These are phyloP conservation scores for Teunomyces panamensis DNA, from an alignment of 805 yeast genomes.

Conservation along the genomic window DNA sequence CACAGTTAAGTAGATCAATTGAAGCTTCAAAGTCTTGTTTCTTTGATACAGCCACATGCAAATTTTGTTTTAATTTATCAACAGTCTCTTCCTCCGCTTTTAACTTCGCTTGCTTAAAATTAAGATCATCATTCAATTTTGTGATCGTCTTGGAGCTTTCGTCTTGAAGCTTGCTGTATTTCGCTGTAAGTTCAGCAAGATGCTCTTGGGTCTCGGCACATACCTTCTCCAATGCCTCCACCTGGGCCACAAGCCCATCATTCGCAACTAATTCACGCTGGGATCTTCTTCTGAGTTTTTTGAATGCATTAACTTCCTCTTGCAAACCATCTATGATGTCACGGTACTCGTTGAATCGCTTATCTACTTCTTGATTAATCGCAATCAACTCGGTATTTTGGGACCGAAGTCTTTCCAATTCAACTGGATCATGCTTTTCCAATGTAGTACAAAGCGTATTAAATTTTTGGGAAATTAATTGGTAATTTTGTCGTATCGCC, in stretches of 20 bases:
- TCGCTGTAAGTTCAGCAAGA: conserved; percentile 10
- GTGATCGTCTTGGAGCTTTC: conserved; percentile 21
- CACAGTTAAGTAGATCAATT: conserved; percentile 34
- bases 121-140: conserved; percentile 21
- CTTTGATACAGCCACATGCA: conserved; percentile 45
- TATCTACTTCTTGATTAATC: conserved; percentile 18
- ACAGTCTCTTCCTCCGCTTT: conserved; percentile 14
- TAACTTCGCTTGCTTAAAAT: conserved; percentile 9
- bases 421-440: conserved; percentile 7
- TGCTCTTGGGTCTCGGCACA: conserved; percentile 7
- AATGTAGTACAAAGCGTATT: conserved; percentile 8
- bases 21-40: conserved; percentile 34
- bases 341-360: conserved; percentile 30
- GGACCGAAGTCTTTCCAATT: conserved; percentile 7
- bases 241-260: not conserved
- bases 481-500: conserved; percentile 18
- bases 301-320: conserved; percentile 29
- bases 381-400: conserved; percentile 19
- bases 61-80: conserved; percentile 36
- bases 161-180: conserved; percentile 17
- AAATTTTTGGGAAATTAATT: conserved; percentile 18
- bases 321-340: conserved; percentile 28
- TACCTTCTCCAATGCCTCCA: not conserved
- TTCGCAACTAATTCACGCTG: not conserved
- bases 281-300: conserved; percentile 9